Conservation (phyloP, 768 basidiomycete species). For the Imleria badia region DNA sequence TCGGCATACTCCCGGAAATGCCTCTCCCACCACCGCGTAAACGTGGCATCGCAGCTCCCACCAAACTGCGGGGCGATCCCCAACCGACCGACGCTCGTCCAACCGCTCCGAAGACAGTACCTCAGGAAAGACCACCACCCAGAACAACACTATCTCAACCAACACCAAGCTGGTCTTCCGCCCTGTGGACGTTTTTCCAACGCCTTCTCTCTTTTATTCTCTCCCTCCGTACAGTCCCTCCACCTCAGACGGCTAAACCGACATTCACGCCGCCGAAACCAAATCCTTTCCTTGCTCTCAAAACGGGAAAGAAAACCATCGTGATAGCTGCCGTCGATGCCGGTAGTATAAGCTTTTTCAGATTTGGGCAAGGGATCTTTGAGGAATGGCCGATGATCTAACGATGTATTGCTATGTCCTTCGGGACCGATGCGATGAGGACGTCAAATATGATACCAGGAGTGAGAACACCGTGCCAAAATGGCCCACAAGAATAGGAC, state of each 20-base stretch:
- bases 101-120: not conserved
- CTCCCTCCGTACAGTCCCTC: not conserved
- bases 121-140: conserved; percentile 2
- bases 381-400: conserved; percentile 74
- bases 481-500: too few relatives aligned
- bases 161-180: not conserved
- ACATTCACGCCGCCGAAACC: conserved; percentile 37
- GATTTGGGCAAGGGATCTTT: conserved; percentile 84
- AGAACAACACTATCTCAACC: not conserved
- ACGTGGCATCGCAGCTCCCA: conserved; percentile 13
- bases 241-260: conserved; percentile 27
- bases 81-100: not conserved
- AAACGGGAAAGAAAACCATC: conserved; percentile 79
- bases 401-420: not conserved
- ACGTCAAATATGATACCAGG: too few relatives aligned
- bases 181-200: not conserved
- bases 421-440: not conserved
- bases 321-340: conserved; percentile 88
- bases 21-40: conserved; percentile 62
- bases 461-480: not conserved
- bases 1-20: conserved; percentile 59
- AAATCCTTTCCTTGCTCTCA: conserved; percentile 79
- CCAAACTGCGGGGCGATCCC: conserved; percentile 1
- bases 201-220: conserved; percentile 7
- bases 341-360: conserved; percentile 85